A percentile compares a stretch with the other conserved stretches of the same genome.
These are phyloP conservation scores for Candida oleophila DNA, from an alignment of 805 yeast genomes.

Conservation along the genomic window DNA sequence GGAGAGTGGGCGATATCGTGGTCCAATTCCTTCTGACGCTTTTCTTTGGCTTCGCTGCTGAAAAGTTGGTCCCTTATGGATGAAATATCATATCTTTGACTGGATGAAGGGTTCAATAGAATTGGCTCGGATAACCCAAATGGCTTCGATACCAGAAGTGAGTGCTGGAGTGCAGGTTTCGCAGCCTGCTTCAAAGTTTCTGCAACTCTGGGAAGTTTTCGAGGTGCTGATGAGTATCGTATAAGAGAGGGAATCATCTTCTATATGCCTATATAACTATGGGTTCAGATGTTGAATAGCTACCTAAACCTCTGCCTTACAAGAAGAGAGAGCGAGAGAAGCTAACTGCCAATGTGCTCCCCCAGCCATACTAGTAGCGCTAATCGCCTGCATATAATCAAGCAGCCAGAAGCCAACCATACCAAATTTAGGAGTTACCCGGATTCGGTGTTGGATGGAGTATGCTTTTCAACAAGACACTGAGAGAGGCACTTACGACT, in stretches of 20 bases:
- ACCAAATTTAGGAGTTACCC: not conserved
- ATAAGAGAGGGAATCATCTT: not conserved
- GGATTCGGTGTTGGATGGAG: not conserved
- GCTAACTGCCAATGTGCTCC: no score
- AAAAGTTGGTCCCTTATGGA: constrained; percentile 25
- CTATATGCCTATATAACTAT: not conserved
- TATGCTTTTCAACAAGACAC: not conserved
- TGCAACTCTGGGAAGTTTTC: constrained; percentile 32
- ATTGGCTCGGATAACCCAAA: constrained; percentile 36
- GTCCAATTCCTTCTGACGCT: constrained; percentile 37
- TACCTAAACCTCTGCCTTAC: no score
- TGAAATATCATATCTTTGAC: constrained; percentile 10
- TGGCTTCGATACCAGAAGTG: constrained; percentile 33
- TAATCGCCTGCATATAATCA: no score
- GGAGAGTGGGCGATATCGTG: constrained; percentile 45
- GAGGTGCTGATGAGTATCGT: not conserved
- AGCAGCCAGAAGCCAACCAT: no score
- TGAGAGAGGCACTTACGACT: no score
- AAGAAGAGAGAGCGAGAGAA: no score
- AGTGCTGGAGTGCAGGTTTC: constrained; percentile 36
- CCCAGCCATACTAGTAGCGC: no score
- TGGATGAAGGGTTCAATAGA: constrained; percentile 22
- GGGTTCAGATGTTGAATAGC: no score
- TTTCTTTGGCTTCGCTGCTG: constrained; percentile 34
- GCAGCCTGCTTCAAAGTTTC: constrained; percentile 36